Evolutionary conservation across 2,329 filamentous ascomycete genomes (phyloP), one percentile per base, ranked within the genome.

Genomic region (Pseudocercospora crystallina): DNA sequence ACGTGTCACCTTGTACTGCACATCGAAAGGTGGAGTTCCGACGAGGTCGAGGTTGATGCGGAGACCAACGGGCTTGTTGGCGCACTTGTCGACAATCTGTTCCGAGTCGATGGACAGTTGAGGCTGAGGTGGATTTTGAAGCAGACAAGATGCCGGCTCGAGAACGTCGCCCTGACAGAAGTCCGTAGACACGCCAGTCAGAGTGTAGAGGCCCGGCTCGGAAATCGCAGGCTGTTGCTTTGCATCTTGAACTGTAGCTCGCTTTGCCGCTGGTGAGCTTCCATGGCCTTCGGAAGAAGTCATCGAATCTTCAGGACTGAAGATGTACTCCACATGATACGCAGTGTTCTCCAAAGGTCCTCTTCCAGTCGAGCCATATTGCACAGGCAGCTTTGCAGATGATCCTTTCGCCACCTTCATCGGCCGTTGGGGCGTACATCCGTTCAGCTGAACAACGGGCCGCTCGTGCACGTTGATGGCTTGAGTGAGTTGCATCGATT

Each of bases 81-180:
- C 92, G 68, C 94, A 99, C 67, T 95, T 95, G 70, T 99, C 94
- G 45, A 89, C 87, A 37, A 99, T 90, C 56, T 90, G 86, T 61
- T 95, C 87, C 5, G 84, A 79, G 30, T 80, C 80, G 43, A 99
- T 76, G 4, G 82, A 77, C 51, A 99, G 70, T 48, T 86, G 83
- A 8, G 94, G 94, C 71, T 96, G 86, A 0, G 94, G 85, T 5
- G 94, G 94, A 59, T 97, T 99, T 59, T 95, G 79, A 47, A 99
- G 76, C 51, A 96, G 78, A 69, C 92, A 97, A n/a, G 91, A 94
- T 2, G 92, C 89, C 26, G 94, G 94, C 68, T 99, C 94, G 58
- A 92, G 80, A 4, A 99, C 84, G 61, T 97, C 91, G 39, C 94
- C 94, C 31, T 83, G 78, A 65, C 94, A 99, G 53, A 84, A 87